Base-by-base conservation (phyloP, 2,329 filamentous ascomycete species). In the Aschersonia sp. region DNA sequence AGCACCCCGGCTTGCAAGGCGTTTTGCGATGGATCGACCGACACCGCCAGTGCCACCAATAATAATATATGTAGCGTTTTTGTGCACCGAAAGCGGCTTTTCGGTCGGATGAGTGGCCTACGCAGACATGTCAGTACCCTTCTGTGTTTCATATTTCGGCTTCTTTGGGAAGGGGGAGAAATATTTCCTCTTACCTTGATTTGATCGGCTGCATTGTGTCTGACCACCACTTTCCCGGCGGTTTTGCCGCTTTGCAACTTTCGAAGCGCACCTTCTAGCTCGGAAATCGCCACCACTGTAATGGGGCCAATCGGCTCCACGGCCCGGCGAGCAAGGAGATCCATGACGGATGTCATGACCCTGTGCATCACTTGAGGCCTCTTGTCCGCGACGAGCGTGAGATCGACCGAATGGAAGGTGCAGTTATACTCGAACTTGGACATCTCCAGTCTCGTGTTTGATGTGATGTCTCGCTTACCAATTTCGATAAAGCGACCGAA, bases 31-130 rank as follows among this genome's bases (percentile, higher is more conserved):
- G 50, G 68, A 70, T 37, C 69, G 62, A 8, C 72, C 72, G 8
- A 76, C 61, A 22, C 71, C 72, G 35, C 72, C 72, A 0, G 70
- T 71, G 30, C 72, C 70, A 14, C 73, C 72, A 30, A 74, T 66
- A 41, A 76, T 62, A 45, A 76, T 58, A 53, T 76, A 76, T 1
- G 70, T 69, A 4, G 65, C 68, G 49, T 73, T 62, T 1, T 54
- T 49, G 43, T 62, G 63, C 4, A 73, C 57, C 6, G 4, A 68
- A 54, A 6, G 62, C 56, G 30, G 45, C 22, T 7, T 41, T 4
- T 46, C 32, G 29, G 45, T 41, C 7, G 55, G 52, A 41, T 59
- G 59, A 6, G 50, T 57, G 9, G 53, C 56, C 51, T 56, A 7
- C 40, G 4, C 14, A 12, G 14, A 12, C 35, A 39, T 39, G 8